Evolutionary conservation across 345 rosid species (phyloP), one percentile per base, ranked within the genome.

Genomic region (Noccaea bulbosa): DNA sequence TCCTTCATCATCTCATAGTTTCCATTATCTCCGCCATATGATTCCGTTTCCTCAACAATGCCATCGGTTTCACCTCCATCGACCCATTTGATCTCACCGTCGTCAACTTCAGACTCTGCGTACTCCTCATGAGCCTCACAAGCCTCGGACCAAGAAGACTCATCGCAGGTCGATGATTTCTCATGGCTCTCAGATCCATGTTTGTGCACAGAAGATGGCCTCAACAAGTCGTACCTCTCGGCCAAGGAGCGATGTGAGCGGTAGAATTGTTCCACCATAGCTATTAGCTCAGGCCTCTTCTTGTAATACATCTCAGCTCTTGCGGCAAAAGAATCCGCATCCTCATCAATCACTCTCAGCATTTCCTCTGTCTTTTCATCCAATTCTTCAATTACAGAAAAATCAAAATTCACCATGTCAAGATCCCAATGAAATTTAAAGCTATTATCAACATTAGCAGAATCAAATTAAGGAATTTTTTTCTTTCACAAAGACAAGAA

Each of bases 261-360:
- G 76, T 77, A 77, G 63, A 77, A 70, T 1, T 77, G 69, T 59
- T 77, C 64, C 0, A 77, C 76, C 76, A 77, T 57, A 44, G 72
- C 62, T 35, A 77, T 2, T n/a, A 77, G 80, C 57, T 77, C 80
- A 11, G 80, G 80, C 2, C 76, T 58, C 65, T 59, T 77, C 76
- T 71, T 77, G 12, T 71, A 77, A 65, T 77, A 77, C 80, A 77
- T 77, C 49, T 77, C 80, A 63, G 80, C 80, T 71, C 80, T 9
- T 59, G 60, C 72, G 4, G 76, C 72, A 14, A 77, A 77, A 15
- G 76, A 65, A 32, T 77, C 80, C 3, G 80, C 80, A 32, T 77
- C 79, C 38, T 77, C 80, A 40, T 77, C 80, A 20, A 77, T 59
- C 63, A 77, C 72, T 43, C 58, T 77, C 9, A 77, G 59, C 76